phyloP scores from a whole-genome alignment of 2,329 filamentous ascomycete genomes.

The Neoascochyta sp. region DNA sequence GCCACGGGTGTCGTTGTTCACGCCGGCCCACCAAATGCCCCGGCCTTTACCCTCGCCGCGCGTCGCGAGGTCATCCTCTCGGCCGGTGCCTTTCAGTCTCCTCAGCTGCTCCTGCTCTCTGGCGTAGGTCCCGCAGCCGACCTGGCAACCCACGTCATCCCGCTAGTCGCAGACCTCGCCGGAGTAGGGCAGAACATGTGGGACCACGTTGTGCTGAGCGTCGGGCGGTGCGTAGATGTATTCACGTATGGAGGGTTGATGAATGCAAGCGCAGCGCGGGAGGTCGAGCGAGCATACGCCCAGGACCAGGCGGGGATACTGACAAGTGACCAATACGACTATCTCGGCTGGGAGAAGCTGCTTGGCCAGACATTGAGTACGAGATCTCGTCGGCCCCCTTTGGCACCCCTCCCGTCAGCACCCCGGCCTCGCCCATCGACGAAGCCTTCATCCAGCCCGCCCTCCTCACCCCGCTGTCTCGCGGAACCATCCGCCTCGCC shows the following conservation, averaged over 20 bases:
- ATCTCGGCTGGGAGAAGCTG: slow-evolving; percentile 25
- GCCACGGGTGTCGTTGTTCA: slow-evolving; percentile 14
- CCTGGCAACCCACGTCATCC: slow-evolving; percentile 16
- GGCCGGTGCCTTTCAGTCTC: slow-evolving; percentile 44
- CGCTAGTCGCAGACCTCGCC: slow-evolving; percentile 14
- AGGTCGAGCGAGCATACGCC: slow-evolving; percentile 4
- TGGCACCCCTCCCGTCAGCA: slow-evolving; percentile 1
- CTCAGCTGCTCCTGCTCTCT: slow-evolving; percentile 40
- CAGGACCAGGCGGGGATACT: slow-evolving; percentile 18
- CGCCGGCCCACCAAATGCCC: slow-evolving; percentile 17
- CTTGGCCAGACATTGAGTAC: slow-evolving; percentile 31
- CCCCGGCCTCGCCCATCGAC: slow-evolving; percentile 14
- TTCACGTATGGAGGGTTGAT: slow-evolving; percentile 16
- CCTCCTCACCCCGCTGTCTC: slow-evolving; percentile 33
- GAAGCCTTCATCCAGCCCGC: slow-evolving; percentile 31
- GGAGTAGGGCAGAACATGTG: slow-evolving; percentile 29
- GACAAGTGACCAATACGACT: slow-evolving; percentile 18
- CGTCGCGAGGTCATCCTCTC: slow-evolving; percentile 44
- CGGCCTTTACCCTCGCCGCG: slow-evolving; percentile 24
- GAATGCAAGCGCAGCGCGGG: slow-evolving; percentile 2
- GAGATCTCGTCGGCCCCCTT: slow-evolving; percentile 2
- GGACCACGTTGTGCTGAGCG: slow-evolving; percentile 21
- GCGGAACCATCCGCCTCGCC: slow-evolving; percentile 36
- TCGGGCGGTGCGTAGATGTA: slow-evolving; percentile 16
- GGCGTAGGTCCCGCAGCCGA: slow-evolving; percentile 31